Evolutionary conservation across 768 basidiomycete species (phyloP).

Genomic region (Phanerodontia chrysosporium): DNA sequence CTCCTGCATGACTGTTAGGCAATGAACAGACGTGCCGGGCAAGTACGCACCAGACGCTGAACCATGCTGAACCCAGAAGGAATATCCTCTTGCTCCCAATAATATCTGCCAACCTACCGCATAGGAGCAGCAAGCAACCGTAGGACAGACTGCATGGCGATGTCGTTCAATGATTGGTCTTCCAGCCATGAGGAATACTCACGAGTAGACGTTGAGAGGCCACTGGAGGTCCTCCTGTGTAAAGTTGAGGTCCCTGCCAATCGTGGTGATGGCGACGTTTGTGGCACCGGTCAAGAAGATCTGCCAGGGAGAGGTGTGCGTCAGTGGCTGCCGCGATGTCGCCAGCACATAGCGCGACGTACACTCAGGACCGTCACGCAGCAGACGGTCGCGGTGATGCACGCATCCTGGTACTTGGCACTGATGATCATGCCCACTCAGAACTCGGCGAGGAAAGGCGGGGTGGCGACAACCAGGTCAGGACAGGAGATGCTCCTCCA

Average conservation of each 20-base stretch:
- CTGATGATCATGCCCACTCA: slow-evolving; percentile 4
- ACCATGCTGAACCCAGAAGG: slow-evolving; percentile 28
- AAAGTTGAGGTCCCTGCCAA: slow-evolving; percentile 20
- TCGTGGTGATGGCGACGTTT: slow-evolving; percentile 20
- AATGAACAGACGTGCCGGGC: neutral
- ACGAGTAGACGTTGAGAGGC: slow-evolving; percentile 22
- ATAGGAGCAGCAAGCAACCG: slow-evolving; percentile 18
- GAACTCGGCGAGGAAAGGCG: neutral
- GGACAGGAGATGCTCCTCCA: neutral
- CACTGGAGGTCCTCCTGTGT: slow-evolving; percentile 21
- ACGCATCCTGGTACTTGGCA: neutral
- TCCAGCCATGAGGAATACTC: neutral
- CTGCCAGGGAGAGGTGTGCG: neutral
- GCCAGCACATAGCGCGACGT: neutral
- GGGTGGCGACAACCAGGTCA: neutral
- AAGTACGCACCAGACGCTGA: slow-evolving; percentile 26
- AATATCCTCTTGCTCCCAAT: slow-evolving; percentile 25
- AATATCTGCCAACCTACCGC: slow-evolving; percentile 18
- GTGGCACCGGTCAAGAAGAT: slow-evolving; percentile 21
- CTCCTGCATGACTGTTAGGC: slow-evolving; percentile 20
- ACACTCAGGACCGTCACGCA: slow-evolving; percentile 20
- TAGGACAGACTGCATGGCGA: slow-evolving; percentile 14
- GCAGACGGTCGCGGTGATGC: slow-evolving; percentile 17
- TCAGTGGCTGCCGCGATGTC: neutral
- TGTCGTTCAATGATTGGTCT: neutral